Evolutionary conservation across 2,329 filamentous ascomycete species (phyloP).

Genomic region (Fusarium penzigii): DNA sequence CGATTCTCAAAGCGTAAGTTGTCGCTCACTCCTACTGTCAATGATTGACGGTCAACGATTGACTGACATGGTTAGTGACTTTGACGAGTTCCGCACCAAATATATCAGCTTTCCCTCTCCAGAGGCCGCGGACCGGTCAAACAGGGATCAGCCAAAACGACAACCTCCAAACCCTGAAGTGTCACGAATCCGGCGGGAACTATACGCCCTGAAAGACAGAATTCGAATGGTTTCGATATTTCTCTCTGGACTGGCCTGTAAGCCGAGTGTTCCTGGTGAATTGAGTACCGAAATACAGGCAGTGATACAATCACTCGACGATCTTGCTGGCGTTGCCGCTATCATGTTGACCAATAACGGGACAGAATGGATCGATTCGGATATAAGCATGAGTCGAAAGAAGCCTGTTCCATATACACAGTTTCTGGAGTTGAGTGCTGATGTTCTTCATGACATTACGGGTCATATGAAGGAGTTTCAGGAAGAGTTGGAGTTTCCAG

Average conservation of each 20-base stretch:
- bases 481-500: conserved; percentile 11
- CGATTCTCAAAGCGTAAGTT: conserved; percentile 23
- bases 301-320: no score
- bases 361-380: conserved; percentile 27
- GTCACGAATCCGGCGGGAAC: conserved; percentile 14
- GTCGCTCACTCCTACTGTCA: no score
- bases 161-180: conserved; percentile 14
- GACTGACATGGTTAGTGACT: conserved; percentile 15
- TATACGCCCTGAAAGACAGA: conserved; percentile 23
- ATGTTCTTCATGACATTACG: conserved; percentile 16
- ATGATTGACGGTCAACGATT: no score
- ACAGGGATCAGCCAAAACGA: background rate
- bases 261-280: no score
- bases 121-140: background rate
- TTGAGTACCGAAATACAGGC: conserved; percentile 1
- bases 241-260: background rate
- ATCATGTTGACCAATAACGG: conserved; percentile 27
- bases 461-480: conserved; percentile 12
- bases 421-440: conserved; percentile 16
- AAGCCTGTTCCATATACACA: conserved; percentile 15
- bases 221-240: conserved; percentile 6
- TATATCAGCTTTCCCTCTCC: conserved; percentile 14
- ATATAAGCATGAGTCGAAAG: background rate
- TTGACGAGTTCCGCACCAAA: conserved; percentile 15
- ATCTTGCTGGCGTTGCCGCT: conserved; percentile 4